phyloP scores from a whole-genome alignment of 2,329 filamentous ascomycete genomes.

The Cercospora zeina region DNA sequence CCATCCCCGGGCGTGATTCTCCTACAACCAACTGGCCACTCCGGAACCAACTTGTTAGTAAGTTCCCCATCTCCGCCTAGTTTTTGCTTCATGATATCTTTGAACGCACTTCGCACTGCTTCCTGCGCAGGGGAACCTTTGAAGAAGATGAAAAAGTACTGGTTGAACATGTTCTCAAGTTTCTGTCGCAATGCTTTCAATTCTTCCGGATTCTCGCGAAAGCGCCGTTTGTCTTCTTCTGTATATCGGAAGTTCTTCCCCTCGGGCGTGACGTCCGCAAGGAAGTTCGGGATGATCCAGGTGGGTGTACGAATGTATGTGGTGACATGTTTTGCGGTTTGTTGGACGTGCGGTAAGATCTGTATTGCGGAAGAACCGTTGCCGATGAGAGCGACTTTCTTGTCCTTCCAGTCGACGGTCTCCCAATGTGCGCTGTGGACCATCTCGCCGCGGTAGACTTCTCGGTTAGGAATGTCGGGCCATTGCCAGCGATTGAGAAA shows the following conservation, averaged over 20 bases:
- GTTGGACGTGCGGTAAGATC: constrained; percentile 42
- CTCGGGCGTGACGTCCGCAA: constrained; percentile 15
- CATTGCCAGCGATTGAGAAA: constrained; percentile 39
- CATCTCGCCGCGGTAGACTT: constrained; percentile 48
- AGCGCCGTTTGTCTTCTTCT: constrained; percentile 21
- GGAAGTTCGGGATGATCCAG: constrained; percentile 18
- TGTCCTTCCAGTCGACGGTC: constrained; percentile 45
- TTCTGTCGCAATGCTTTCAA: constrained; percentile 18
- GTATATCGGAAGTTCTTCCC: constrained; percentile 18
- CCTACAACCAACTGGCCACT: constrained; percentile 23
- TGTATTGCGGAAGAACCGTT: constrained; percentile 50
- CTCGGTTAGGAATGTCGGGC: constrained; percentile 45
- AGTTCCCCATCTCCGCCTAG: constrained; percentile 18
- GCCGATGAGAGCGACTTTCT: constrained; percentile 48
- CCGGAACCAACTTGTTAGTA: constrained; percentile 18
- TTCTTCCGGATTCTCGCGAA: constrained; percentile 18
- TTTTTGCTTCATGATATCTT: constrained; percentile 16
- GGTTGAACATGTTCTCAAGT: constrained; percentile 20
- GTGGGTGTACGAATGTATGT: constrained; percentile 44
- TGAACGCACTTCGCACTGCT: constrained; percentile 7
- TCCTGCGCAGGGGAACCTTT: constrained; percentile 12
- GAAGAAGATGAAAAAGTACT: constrained; percentile 17
- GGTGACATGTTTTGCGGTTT: constrained; percentile 51
- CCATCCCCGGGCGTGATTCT: constrained; percentile 22
- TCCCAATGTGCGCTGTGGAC: constrained; percentile 51